Evolutionary conservation across 371 early-diverging fungal genomes (phyloP).

Genomic region (Mortierella sp.): DNA sequence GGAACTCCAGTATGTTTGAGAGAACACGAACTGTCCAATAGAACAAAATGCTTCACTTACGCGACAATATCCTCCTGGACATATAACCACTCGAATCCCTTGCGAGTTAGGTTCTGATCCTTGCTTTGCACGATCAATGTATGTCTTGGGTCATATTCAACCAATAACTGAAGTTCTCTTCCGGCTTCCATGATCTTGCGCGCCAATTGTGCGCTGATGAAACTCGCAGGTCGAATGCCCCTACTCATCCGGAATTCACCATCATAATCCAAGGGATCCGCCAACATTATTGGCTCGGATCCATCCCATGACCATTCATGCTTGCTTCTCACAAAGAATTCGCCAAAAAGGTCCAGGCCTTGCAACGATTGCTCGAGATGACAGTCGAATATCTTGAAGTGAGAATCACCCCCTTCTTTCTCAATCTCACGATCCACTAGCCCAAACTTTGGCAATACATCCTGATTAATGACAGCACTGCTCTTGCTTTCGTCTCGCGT

Average conservation of each 20-base stretch:
- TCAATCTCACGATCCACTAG: no score
- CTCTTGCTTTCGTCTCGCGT: not conserved
- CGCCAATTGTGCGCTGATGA: slow-evolving; percentile 19
- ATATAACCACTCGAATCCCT: slow-evolving; percentile 35
- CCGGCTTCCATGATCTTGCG: slow-evolving; percentile 32
- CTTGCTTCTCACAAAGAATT: slow-evolving; percentile 57
- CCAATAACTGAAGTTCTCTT: slow-evolving; percentile 39
- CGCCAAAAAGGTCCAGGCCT: slow-evolving; percentile 57
- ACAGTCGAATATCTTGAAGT: slow-evolving; percentile 14
- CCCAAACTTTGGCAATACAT: no score
- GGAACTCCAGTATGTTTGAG: no score
- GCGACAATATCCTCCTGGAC: slow-evolving; percentile 16
- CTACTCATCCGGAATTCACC: slow-evolving; percentile 24
- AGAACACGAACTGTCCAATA: no score
- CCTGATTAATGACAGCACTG: no score
- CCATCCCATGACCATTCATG: slow-evolving; percentile 46
- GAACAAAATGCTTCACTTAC: no score
- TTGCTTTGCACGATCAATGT: slow-evolving; percentile 26
- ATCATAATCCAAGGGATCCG: slow-evolving; percentile 23
- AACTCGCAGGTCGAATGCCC: slow-evolving; percentile 8
- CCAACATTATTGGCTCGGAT: slow-evolving; percentile 19
- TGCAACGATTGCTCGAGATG: slow-evolving; percentile 42
- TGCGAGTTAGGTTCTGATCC: not conserved
- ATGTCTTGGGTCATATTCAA: slow-evolving; percentile 34
- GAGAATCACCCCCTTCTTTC: no score